phyloP scores from a whole-genome alignment of 345 rosid species.

The Lepidium africanum region DNA sequence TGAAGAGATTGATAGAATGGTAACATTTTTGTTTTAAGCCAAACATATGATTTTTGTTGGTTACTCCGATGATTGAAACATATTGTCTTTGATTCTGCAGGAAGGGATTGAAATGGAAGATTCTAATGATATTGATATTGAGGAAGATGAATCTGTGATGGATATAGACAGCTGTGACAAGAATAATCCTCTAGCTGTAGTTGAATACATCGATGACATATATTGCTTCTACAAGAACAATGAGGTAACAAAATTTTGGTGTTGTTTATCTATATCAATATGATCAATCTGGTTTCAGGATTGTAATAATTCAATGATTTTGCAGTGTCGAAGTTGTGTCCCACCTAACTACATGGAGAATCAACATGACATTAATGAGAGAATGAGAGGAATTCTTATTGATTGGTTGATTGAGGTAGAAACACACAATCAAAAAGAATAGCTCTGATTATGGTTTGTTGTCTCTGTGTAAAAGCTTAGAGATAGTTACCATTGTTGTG shows the following conservation, averaged over 20 bases:
- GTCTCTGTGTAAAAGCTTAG: not conserved
- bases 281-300: not conserved
- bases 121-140: conserved; percentile 13
- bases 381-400: conserved; percentile 87
- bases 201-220: conserved; percentile 72
- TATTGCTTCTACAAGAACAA: conserved; percentile 58
- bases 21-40: conserved; percentile 9
- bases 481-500: not conserved
- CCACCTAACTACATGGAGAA: conserved; percentile 64
- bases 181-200: conserved; percentile 67
- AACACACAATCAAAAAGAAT: not conserved
- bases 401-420: conserved; percentile 94
- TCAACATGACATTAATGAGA: conserved; percentile 72
- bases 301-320: not conserved
- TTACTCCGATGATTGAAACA: not conserved
- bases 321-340: conserved; percentile 51
- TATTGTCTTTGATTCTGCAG: conserved; percentile 26
- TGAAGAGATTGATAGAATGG: conserved; percentile 88
- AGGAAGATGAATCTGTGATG: conserved; percentile 34
- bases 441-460: not conserved
- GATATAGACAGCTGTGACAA: conserved; percentile 76
- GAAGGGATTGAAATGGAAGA: conserved; percentile 92
- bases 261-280: not conserved
- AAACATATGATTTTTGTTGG: not conserved
- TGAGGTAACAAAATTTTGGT: conserved; percentile 51